Conservation (phyloP, 805 yeast genomes). For the Saccharomyces cerevisiae region DNA sequence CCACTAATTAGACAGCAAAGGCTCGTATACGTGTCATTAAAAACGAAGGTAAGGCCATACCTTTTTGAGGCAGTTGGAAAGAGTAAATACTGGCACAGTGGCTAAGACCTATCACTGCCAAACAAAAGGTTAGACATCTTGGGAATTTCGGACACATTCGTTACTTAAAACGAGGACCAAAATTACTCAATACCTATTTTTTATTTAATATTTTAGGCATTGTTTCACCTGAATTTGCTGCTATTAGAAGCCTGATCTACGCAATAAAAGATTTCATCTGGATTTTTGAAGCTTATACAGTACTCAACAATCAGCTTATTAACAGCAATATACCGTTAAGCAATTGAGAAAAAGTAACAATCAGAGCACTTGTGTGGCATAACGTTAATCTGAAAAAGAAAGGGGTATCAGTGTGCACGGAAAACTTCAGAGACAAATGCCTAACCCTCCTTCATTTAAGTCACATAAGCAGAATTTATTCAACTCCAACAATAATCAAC, state of each 20-base stretch:
- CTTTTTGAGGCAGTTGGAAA: background rate
- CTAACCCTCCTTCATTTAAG: background rate
- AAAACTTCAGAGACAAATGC: background rate
- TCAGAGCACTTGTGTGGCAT: background rate
- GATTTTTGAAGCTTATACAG: background rate
- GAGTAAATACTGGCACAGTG: background rate
- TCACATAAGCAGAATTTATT: slow-evolving; percentile 8
- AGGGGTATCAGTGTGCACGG: background rate
- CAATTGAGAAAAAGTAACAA: background rate
- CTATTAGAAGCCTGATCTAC: background rate
- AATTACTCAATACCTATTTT: background rate
- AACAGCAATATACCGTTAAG: background rate
- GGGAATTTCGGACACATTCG: background rate
- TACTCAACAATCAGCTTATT: background rate
- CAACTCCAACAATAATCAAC: slow-evolving; percentile 1
- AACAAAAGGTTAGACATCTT: background rate
- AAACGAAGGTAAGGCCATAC: background rate
- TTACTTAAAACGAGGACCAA: background rate
- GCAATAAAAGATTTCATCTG: background rate
- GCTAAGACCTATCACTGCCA: background rate
- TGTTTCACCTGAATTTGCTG: background rate
- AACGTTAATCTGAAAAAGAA: background rate
- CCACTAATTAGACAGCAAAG: background rate
- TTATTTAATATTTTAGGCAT: background rate
- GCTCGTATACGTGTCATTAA: background rate